Evolutionary conservation across 2,329 filamentous ascomycete genomes (phyloP).

Genomic region (Periconia macrospinosa): DNA sequence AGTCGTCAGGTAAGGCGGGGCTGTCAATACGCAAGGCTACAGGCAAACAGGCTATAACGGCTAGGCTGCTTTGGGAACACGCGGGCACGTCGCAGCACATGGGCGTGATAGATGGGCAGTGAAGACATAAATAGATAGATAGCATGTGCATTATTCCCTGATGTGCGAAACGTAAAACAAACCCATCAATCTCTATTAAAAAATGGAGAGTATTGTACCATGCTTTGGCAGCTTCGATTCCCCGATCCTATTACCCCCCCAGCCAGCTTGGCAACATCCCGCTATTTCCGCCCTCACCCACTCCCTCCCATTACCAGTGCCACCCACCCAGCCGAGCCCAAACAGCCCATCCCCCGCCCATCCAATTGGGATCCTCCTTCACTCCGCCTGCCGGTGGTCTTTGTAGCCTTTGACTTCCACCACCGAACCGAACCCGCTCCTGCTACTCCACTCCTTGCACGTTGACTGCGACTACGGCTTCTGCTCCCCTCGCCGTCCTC

Average conservation of each 20-base stretch:
- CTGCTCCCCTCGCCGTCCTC: not conserved
- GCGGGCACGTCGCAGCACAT: too few species aligned
- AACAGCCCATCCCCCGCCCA: not conserved
- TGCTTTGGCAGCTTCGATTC: too few species aligned
- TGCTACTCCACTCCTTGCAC: not conserved
- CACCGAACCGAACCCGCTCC: not conserved
- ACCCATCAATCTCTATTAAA: too few species aligned
- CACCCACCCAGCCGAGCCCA: not conserved
- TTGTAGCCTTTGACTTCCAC: not conserved
- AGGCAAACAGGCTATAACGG: too few species aligned
- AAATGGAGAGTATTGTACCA: too few species aligned
- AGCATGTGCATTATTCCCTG: too few species aligned
- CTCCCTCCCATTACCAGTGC: not conserved
- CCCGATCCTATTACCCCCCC: too few species aligned
- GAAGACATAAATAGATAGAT: too few species aligned
- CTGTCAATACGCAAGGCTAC: too few species aligned
- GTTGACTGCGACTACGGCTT: too few species aligned
- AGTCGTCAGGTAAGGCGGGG: not conserved
- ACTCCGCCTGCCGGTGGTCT: not conserved
- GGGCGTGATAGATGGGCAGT: too few species aligned
- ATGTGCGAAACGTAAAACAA: too few species aligned
- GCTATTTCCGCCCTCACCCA: not conserved
- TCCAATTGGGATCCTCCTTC: not conserved
- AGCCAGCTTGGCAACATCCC: not conserved
- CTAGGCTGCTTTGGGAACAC: constrained; percentile 3